Evolutionary conservation across 1,139 yeast species (phyloP), one percentile per base, ranked within the genome.

Genomic region (Pichia sp.): DNA sequence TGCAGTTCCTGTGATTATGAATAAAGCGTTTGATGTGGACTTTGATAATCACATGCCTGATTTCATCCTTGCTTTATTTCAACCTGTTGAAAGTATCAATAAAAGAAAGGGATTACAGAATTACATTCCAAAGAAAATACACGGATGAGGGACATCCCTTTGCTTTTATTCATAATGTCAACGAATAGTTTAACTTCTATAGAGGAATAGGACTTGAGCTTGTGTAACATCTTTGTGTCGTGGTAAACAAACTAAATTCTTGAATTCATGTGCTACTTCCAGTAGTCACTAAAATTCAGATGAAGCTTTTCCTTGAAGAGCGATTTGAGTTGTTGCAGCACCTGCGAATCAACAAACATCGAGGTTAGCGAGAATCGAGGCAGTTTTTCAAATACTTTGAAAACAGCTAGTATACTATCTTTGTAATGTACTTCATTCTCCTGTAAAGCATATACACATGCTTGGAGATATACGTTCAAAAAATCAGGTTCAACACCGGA

Each of bases 401-500:
- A 12, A 12, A 42, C 34, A 1, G 28, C 27, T 3, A 33, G 20
- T 3, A 53, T 46, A 7, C 44, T 36, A 4, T 23, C 17, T 13
- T 36, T 5, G n/a, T 27, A 27, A 12, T 29, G 23, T 0, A 42
- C 13, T 7, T 27, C 19, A 2, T 32, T 19, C 4, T 36, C 22
- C 4, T 38, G 25, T n/a, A 51, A 25, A 16, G 45, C 40, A 27
- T 44, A 43, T 11, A 51, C 30, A 3, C 67, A 62, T 0, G 81
- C 71, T 33, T 72, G 74, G 11, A 78, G 42, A 34, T 66, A 64
- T 45, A 76, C 73, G 20, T 67, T 68, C 13, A 80, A 55, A 38
- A 74, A 67, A 14, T 72, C 75, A 1, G 73, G 56, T 40, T 81
- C 88, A 1, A 81, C 56, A 1, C 85, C 85, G 3, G 71, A 66